Evolutionary conservation across 164 flowering plant genomes (phyloP).

Genomic region (Saururus chinensis): DNA sequence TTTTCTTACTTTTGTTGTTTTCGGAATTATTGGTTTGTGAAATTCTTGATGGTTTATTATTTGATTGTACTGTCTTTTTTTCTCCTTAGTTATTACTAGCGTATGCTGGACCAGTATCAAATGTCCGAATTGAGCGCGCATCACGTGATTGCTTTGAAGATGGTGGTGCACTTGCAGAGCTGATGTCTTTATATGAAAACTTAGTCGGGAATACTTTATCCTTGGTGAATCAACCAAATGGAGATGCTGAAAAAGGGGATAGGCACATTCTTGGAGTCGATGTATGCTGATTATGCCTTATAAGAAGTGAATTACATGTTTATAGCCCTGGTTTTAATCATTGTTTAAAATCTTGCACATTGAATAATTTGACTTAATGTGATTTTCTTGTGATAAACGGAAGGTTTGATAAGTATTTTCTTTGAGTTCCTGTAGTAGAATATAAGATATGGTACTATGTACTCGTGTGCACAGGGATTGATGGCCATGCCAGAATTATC

Average conservation of each 20-base stretch:
- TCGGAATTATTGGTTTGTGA: background rate
- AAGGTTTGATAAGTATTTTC: background rate
- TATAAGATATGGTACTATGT: background rate
- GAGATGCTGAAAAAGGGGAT: conserved; percentile 11
- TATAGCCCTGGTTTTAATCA: background rate
- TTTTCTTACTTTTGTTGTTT: too few species aligned
- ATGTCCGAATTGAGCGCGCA: conserved; percentile 67
- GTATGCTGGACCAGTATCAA: conserved; percentile 86
- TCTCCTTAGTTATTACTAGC: conserved; percentile 45
- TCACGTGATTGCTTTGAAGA: conserved; percentile 55
- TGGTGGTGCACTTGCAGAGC: conserved; percentile 81
- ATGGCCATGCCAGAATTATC: conserved; percentile 72
- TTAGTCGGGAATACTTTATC: conserved; percentile 11
- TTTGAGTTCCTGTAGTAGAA: too few species aligned
- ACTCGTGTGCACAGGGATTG: conserved; percentile 34
- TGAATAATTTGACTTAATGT: background rate
- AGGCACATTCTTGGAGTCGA: conserved; percentile 26
- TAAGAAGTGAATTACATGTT: background rate
- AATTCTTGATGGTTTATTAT: background rate
- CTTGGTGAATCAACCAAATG: conserved; percentile 11
- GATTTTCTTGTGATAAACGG: background rate
- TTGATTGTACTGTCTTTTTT: background rate
- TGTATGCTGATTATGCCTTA: conserved; percentile 24
- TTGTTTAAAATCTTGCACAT: background rate
- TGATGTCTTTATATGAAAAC: conserved; percentile 56